Base-by-base conservation (phyloP, 331 rosid genomes). In the Cydonia oblonga region DNA sequence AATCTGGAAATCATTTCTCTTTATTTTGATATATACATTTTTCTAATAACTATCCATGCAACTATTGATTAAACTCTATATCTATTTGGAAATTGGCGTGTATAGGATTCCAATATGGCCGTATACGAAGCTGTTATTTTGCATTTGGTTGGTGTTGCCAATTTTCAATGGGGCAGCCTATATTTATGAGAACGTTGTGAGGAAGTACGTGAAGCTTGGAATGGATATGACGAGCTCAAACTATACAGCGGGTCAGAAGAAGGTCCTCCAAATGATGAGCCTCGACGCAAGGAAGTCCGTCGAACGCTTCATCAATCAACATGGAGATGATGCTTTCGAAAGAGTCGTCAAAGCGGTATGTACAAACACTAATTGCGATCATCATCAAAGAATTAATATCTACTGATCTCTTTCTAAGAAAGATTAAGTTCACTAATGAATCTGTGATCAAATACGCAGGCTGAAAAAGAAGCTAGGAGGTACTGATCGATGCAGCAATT, bases 41-140 rank as follows among this genome's bases (percentile, higher is more conserved):
- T 49, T 49, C 22, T 49, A 18, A 49, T 16, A 49, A 18, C 7
- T 18, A 49, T 49, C 3, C 22, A 6, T 18, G 9, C 9, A 49
- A 49, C 56, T 49, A 49, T 49, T 49, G 29, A 54, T 54, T 9
- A 54, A 54, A 54, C 19, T 18, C 2, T 18, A 6, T 7, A 49
- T 49, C 4, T 49, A 7, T 49, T 49, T 49, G 56, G 56, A 49
- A 2, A 49, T 49, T 49, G 56, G 20, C 56, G 6, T 2, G 3
- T 6, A 56, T 67, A 92, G 98, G 97, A 68, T 93, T 78, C 98
- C 96, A 1, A 66, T 93, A n/a, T 90, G 98, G 98, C 87, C 91
- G 53, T 84, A 89, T 74, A 6, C 85, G 81, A 90, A 90, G 90
- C 79, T 93, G 14, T 53, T 91, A 78, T 80, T 87, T 70, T 89